A percentile compares a stretch with the other conserved stretches of the same genome.
These are phyloP conservation scores for Hymenoscyphus scutula DNA, from an alignment of 2,329 filamentous ascomycete genomes.

Conservation along the genomic window DNA sequence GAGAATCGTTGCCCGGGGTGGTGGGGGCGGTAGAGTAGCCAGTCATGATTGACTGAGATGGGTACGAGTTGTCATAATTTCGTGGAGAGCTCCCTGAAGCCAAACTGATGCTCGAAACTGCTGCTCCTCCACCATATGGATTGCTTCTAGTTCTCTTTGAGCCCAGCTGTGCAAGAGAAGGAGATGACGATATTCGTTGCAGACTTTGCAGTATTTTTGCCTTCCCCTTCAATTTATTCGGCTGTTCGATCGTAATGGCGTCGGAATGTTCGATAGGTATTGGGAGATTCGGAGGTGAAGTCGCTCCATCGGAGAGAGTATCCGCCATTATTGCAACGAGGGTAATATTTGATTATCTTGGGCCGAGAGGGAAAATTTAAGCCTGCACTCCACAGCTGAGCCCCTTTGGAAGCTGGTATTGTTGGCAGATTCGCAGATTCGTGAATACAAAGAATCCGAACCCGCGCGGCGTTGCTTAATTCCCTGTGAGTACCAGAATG, in stretches of 20 bases:
- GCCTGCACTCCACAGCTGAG: background rate
- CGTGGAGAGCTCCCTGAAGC: constrained; percentile 29
- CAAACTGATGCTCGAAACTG: constrained; percentile 35
- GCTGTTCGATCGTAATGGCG: constrained; percentile 29
- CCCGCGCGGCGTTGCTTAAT: background rate
- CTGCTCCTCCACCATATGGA: constrained; percentile 33
- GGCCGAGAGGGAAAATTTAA: background rate
- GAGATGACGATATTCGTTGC: constrained; percentile 38
- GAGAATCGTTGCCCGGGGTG: constrained; percentile 31
- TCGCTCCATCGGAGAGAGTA: constrained; percentile 24
- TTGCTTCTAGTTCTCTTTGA: constrained; percentile 33
- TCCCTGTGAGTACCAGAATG: background rate
- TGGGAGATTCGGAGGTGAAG: constrained; percentile 18
- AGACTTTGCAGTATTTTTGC: constrained; percentile 34
- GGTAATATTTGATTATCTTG: background rate
- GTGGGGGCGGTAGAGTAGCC: constrained; percentile 33
- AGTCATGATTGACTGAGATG: constrained; percentile 25
- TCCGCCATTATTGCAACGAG: constrained; percentile 24
- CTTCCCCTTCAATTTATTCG: constrained; percentile 33
- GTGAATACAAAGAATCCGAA: background rate
- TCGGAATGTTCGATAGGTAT: constrained; percentile 29
- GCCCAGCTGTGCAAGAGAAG: constrained; percentile 33
- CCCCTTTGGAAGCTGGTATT: background rate
- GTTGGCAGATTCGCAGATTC: background rate
- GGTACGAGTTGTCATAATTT: constrained; percentile 30